Evolutionary conservation across 2,329 filamentous ascomycete species (phyloP).

Genomic region (Simplicillium aogashimaense): DNA sequence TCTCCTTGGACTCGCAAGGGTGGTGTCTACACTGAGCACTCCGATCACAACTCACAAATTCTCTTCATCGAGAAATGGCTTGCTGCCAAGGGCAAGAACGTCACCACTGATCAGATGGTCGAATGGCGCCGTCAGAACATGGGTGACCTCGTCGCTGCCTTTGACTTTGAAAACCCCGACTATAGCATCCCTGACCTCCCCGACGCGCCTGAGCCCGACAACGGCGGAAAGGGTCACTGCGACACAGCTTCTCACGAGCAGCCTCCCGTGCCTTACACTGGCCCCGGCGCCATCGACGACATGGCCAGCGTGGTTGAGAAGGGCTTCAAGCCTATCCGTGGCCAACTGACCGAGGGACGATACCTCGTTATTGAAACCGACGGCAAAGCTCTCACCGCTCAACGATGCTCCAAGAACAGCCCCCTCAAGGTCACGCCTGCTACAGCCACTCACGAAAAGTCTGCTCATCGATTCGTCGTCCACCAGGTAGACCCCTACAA

Average conservation of each 20-base stretch:
- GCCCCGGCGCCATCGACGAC: constrained; percentile 20
- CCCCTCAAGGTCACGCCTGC: constrained; percentile 14
- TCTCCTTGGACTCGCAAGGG: constrained; percentile 45
- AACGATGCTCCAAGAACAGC: constrained; percentile 14
- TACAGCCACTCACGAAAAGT: constrained; percentile 23
- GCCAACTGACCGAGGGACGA: constrained; percentile 42
- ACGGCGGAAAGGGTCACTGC: constrained; percentile 28
- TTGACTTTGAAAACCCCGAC: constrained; percentile 39
- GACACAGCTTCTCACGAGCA: constrained; percentile 33
- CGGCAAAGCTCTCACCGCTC: constrained; percentile 27
- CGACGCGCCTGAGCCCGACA: constrained; percentile 29
- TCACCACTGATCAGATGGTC: constrained; percentile 17
- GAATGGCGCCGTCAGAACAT: constrained; percentile 21
- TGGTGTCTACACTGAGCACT: constrained; percentile 42
- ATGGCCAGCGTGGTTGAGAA: constrained; percentile 33
- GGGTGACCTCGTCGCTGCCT: constrained; percentile 23
- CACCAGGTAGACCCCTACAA: constrained; percentile 22
- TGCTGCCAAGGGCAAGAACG: constrained; percentile 26
- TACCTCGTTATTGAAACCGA: constrained; percentile 39
- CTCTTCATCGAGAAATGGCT: constrained; percentile 42
- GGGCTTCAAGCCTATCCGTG: constrained; percentile 42
- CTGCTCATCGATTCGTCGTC: constrained; percentile 38
- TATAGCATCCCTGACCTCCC: constrained; percentile 36
- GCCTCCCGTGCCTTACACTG: constrained; percentile 38
- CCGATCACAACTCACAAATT: constrained; percentile 46